Evolutionary conservation across 108 stramenopile genomes (phyloP), one percentile per base, ranked within the genome.

Genomic region (Epipyxis sp.): DNA sequence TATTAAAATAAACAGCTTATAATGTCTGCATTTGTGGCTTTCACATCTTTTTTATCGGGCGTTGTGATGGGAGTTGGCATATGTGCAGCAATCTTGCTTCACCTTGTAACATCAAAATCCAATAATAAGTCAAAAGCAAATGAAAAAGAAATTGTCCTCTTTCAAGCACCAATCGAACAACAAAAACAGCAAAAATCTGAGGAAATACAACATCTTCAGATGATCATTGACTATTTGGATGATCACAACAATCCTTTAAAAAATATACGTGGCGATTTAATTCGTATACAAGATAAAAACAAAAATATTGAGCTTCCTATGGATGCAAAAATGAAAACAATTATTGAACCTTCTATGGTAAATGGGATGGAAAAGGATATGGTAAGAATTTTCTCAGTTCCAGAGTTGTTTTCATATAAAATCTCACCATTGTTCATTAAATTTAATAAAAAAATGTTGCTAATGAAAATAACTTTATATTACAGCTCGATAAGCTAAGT

Each of bases 241-340:
- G 61, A 65, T 10, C 6, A 32, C 61, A 65, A 37, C 61, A 32
- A 16, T 3, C 61, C 61, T 10, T 37, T 65, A 32, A 65, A 65
- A 25, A 13, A 3, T 32, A 25, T 65, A 32, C 30, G 61, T 32
- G 25, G 34, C 61, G 6, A 32, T 32, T 37, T 65, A 32, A 16
- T 32, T 16, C 20, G 34, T 16, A 65, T 65, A 16, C 61, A 65
- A 16, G 6, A 13, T 3, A 65, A 65, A 16, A 65, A 65, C 10
- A 32, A 65, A 10, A 37, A 35, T 37, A 32, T 32, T 10, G 35
- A 10, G 61, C 10, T 10, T 32, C 6, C 13, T 32, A 3, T 65
- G 30, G 61, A 65, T 3, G 34, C 13, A 16, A 65, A 65, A 25
- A 65, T 65, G 61, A 65, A 65, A 25, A 65, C 61, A 3, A 65